phyloP scores from a whole-genome alignment of 305 asterid species.

The Solanum aculeatissimum region DNA sequence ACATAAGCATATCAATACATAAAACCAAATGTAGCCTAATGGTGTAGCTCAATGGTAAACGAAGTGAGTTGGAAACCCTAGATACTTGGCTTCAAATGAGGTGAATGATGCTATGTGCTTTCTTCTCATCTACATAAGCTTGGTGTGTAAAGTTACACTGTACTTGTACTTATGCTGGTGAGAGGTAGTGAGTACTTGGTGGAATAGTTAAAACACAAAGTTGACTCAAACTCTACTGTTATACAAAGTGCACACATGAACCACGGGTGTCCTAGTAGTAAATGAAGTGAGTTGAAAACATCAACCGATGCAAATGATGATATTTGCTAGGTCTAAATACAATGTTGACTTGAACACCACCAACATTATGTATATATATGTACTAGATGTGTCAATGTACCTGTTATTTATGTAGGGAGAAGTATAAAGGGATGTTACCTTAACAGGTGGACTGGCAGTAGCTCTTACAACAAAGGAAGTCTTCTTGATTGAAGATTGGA shows the following conservation, averaged over 20 bases:
- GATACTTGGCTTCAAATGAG: neutral
- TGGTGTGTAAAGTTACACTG: neutral
- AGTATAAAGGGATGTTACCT: constrained; percentile 29
- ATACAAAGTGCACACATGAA: neutral
- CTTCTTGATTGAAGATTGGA: constrained; percentile 32
- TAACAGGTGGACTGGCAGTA: constrained; percentile 68
- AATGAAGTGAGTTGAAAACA: neutral
- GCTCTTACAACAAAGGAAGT: constrained; percentile 64
- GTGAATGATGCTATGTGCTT: neutral
- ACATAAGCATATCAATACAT: neutral
- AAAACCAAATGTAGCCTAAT: neutral
- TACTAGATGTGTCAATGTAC: neutral
- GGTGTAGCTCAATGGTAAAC: neutral
- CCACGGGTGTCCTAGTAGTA: neutral
- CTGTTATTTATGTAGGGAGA: neutral
- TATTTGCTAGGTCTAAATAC: neutral
- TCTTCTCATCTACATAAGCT: neutral
- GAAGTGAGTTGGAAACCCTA: neutral
- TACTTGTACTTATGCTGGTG: neutral
- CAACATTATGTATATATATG: accelerated
- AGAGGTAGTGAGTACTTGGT: neutral
- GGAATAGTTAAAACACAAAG: neutral
- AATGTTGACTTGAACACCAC: neutral
- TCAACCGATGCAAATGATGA: neutral
- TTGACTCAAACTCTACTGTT: neutral